Base-by-base conservation (phyloP, 2,329 filamentous ascomycete species). In the Reticulascus tulasneorum region DNA sequence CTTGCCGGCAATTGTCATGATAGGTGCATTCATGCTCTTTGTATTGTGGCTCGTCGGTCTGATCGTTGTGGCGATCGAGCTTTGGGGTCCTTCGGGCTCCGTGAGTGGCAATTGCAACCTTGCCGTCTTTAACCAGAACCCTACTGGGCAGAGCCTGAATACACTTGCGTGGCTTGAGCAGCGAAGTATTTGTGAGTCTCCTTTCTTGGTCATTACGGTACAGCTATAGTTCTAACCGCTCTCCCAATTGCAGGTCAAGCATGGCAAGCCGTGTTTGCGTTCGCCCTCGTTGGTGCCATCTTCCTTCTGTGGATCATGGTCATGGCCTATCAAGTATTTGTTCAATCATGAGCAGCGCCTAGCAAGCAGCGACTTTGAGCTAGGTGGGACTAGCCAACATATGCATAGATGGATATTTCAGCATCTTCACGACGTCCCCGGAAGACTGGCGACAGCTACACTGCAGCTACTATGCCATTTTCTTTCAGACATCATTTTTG, bases 261-360 rank as follows among this genome's bases (percentile, higher is more conserved):
- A 27, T 84, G 80, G 80, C 73, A 79, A 48, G 69, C 80, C 2
- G 75, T 76, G 2, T 84, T 82, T 56, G 71, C 77, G 1, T 79
- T 84, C 53, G 69, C 69, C 13, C 56, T 84, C 17, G 71, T 79
- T 3, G 79, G 79, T 0, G 63, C 59, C 13, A 59, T 81, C 2
- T 82, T 82, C 45, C 54, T 82, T 40, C 52, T 83, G n/a, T 83
- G 79, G 79, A 76, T 82, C 50, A 81, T 82, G 67, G 63, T 82
- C 44, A 82, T 83, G 72, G 73, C 77, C 9, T 77, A 79, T 47
- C 77, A 80, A 45, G 79, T 83, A 9, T 83, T 78, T 62, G 71
- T 58, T 11, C 32, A 10, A 9, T 42, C 39, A 8, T 42, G 23
- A 40, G n/a, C n/a, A n/a, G n/a, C n/a, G n/a, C n/a, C n/a, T n/a